These are phyloP conservation scores for Phytophthora pistaciae DNA, from an alignment of 352 stramenopile genomes.

Conservation along the genomic window DNA sequence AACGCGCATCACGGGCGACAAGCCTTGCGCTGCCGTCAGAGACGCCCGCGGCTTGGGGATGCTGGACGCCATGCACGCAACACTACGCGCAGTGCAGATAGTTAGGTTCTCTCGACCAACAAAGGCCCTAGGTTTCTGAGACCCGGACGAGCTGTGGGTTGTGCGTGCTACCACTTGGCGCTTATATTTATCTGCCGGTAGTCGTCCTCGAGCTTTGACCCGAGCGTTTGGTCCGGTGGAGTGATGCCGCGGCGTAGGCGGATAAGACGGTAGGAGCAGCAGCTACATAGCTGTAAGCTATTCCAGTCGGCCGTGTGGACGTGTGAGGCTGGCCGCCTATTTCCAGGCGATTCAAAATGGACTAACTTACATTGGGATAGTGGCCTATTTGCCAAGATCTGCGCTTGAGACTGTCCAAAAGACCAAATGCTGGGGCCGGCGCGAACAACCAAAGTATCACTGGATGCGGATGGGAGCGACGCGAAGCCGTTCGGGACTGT, in stretches of 20 bases:
- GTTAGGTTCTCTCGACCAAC: neutral
- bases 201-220: conserved; percentile 28
- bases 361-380: neutral
- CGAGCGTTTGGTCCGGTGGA: conserved; percentile 2
- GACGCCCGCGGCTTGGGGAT: conserved; percentile 40
- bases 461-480: neutral
- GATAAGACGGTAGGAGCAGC: conserved; percentile 14
- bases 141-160: conserved; percentile 18
- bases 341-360: conserved; percentile 13
- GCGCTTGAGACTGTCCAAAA: neutral
- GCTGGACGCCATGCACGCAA: conserved; percentile 35
- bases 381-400: neutral
- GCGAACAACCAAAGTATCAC: neutral
- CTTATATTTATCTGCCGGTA: conserved; percentile 20
- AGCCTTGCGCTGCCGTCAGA: conserved; percentile 22
- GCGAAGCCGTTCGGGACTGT: no score
- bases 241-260: conserved; percentile 6
- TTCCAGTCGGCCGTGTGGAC: conserved; percentile 9
- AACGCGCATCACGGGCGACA: conserved; percentile 51
- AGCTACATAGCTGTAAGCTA: conserved; percentile 1
- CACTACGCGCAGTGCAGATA: neutral
- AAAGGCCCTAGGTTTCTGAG: conserved; percentile 12
- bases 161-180: conserved; percentile 1
- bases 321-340: conserved; percentile 6
- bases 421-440: neutral